These are phyloP conservation scores for Hysterangium stoloniferum DNA, from an alignment of 768 basidiomycete species.

Conservation along the genomic window DNA sequence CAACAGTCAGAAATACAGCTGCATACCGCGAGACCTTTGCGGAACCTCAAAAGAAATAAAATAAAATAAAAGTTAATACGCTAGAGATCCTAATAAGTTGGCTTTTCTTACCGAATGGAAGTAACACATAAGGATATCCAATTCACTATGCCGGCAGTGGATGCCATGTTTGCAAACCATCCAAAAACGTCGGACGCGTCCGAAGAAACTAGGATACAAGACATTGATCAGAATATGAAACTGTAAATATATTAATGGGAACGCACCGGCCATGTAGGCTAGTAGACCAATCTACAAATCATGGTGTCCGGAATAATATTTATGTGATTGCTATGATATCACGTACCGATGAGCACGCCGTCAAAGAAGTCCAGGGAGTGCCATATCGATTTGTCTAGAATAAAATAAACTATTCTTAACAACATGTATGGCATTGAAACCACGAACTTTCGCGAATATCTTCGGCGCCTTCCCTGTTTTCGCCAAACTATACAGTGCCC, in stretches of 20 bases:
- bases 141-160: constrained; percentile 29
- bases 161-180: constrained; percentile 31
- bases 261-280: constrained; percentile 24
- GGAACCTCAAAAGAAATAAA: background rate
- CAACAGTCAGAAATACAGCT: background rate
- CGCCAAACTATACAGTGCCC: constrained; percentile 35
- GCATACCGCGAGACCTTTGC: background rate
- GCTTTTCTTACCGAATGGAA: constrained; percentile 36
- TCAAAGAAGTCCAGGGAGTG: background rate
- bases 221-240: constrained; percentile 13
- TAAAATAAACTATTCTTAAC: background rate
- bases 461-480: constrained; percentile 40
- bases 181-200: constrained; percentile 3
- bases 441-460: constrained; percentile 30
- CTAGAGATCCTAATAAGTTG: constrained; percentile 27
- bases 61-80: constrained; percentile 27
- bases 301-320: background rate
- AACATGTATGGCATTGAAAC: background rate
- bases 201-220: background rate
- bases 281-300: background rate
- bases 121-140: constrained; percentile 42
- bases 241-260: background rate
- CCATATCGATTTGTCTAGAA: constrained; percentile 6
- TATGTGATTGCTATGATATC: background rate
- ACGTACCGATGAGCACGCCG: constrained; percentile 1